Percentiles rank a stretch among this genome's conserved stretches.
These are phyloP conservation scores for Lithospermum erythrorhizon DNA, from an alignment of 257 asterid genomes.

Conservation along the genomic window DNA sequence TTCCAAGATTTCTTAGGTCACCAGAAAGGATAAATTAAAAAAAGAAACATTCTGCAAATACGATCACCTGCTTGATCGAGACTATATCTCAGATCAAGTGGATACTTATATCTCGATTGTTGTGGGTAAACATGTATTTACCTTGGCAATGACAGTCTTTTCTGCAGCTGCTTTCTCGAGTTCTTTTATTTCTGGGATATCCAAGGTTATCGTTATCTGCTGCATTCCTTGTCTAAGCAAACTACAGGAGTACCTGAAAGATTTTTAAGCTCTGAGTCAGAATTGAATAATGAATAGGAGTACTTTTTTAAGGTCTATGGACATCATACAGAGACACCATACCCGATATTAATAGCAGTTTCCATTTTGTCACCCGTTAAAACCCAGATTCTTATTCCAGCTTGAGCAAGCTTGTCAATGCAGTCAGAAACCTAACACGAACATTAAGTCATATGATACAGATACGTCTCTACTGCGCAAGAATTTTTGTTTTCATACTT, in stretches of 20 bases:
- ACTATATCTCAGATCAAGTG: background rate
- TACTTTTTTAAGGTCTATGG: background rate
- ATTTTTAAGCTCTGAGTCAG: conserved; percentile 24
- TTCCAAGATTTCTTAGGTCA: background rate
- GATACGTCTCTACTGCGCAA: background rate
- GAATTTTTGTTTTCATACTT: background rate
- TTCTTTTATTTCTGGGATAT: conserved; percentile 55
- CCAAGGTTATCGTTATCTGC: conserved; percentile 57
- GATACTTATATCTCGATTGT: background rate
- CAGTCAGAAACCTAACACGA: conserved; percentile 61
- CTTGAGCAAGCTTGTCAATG: conserved; percentile 77
- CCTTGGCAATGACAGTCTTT: conserved; percentile 72
- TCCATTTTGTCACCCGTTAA: conserved; percentile 79
- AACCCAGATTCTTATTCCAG: conserved; percentile 69
- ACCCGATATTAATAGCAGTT: conserved; percentile 84
- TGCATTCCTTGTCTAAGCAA: conserved; percentile 99
- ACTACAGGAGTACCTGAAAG: conserved; percentile 85
- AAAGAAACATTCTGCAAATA: no score
- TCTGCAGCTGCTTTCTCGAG: conserved; percentile 56
- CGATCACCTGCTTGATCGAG: background rate
- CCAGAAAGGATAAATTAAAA: background rate
- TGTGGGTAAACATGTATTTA: conserved; percentile 9
- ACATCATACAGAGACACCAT: conserved; percentile 5
- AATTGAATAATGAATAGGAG: conserved; percentile 6
- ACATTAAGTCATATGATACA: background rate